Evolutionary conservation across 768 basidiomycete genomes (phyloP), one percentile per base, ranked within the genome.

Genomic region (Russula dissimulans): DNA sequence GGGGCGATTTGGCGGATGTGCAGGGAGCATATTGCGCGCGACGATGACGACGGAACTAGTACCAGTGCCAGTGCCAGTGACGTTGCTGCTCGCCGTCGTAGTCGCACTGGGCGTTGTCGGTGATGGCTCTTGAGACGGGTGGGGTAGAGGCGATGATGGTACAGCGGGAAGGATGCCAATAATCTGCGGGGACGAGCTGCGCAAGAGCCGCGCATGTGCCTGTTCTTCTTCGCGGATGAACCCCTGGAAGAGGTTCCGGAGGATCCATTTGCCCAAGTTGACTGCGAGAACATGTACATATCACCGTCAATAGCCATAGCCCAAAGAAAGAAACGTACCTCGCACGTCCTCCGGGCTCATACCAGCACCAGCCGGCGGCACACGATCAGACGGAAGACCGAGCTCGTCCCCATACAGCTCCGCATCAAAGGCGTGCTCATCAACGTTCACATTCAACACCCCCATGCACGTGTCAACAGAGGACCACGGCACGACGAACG

Each of bases 321-420:
- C 5, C 12, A 54, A 50, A 39, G 45, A 38, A 8, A 6, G 22
- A 15, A 43, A 81, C 88, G 69, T 66, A 93, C 95, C 68, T 71
- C 94, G 84, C 15, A 83, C 77, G 67, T 97, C 95, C 56, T 94
- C 91, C 48, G 76, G 82, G 63, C 84, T 84, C 9, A 79, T 75
- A 5, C 79, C 79, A 56, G 86, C 81, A 5, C 79, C 79, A 56
- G 86, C 81, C 31, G 76, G 72, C 0, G 73, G 34, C 9, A 36
- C 36, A 38, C 48, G 54, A 2, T 60, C 54, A 5, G 60, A 34
- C n/a, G 60, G 75, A 68, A 84, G 85, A 18, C 90, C 91, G 43
- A 88, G 82, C 69, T 98, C 94, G 69, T 97, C 95, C 12, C 90
- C 89, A 69, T 95, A 97, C 2, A 95, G 84, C 73, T 99, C 97